A percentile compares a stretch with the other conserved stretches of the same genome.
Conservation (phyloP, 345 rosid genomes). For the Eucalyptus marginata region DNA sequence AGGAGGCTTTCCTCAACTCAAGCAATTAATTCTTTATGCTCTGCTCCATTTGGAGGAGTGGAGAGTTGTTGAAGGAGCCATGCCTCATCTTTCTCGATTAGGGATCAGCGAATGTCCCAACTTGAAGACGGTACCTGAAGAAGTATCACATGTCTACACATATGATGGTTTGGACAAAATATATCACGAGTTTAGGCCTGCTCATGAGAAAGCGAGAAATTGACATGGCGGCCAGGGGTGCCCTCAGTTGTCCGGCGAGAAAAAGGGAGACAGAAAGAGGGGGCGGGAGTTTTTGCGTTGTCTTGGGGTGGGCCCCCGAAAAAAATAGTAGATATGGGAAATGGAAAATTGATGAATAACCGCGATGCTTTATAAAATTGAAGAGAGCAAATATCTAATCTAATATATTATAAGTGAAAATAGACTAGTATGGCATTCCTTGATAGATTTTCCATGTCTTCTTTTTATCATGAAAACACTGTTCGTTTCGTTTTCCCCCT, state of each 20-base stretch:
- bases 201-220: neutral
- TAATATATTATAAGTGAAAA: no score
- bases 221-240: neutral
- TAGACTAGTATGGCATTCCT: neutral
- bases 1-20: no score
- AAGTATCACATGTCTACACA: no score
- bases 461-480: neutral
- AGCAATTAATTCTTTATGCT: accelerated
- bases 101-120: accelerated
- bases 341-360: no score
- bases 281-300: no score
- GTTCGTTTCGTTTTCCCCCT: neutral
- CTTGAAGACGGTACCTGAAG: neutral
- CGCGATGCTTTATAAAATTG: no score
- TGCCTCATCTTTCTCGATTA: neutral
- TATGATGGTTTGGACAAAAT: accelerated
- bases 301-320: no score
- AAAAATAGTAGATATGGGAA: no score
- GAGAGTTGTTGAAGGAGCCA: constrained; percentile 20
- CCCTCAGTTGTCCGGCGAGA: neutral
- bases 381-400: no score
- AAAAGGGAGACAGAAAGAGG: no score
- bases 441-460: neutral
- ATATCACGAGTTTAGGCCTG: accelerated
- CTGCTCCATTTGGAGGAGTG: constrained; percentile 11